phyloP scores from a whole-genome alignment of 345 rosid species.

The Laguncularia racemosa region DNA sequence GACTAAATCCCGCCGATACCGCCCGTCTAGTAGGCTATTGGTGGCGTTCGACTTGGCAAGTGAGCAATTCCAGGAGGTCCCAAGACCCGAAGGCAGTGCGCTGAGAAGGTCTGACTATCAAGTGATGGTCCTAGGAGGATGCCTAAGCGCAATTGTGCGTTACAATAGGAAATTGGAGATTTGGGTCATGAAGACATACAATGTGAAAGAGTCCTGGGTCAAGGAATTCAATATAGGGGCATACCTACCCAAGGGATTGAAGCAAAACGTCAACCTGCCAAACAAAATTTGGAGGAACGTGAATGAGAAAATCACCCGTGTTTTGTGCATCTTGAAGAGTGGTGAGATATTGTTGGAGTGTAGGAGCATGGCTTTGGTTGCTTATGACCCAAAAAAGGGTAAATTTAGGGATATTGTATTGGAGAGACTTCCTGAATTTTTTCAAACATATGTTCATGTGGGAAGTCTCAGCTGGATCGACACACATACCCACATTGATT shows the following conservation, averaged over 20 bases:
- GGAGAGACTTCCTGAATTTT: slow-evolving; percentile 67
- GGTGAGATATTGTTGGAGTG: slow-evolving; percentile 84
- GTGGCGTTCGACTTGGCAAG: slow-evolving; percentile 67
- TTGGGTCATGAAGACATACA: slow-evolving; percentile 77
- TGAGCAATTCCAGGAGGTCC: slow-evolving; percentile 70
- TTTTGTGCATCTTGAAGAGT: slow-evolving; percentile 47
- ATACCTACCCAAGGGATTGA: slow-evolving; percentile 62
- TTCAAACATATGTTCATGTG: slow-evolving; percentile 58
- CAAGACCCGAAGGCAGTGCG: slow-evolving; percentile 65
- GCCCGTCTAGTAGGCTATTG: slow-evolving; percentile 54
- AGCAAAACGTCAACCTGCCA: slow-evolving; percentile 38
- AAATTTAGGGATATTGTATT: slow-evolving; percentile 53
- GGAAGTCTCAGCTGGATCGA: slow-evolving; percentile 68
- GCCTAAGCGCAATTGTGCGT: slow-evolving; percentile 57
- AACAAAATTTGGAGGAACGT: slow-evolving; percentile 43
- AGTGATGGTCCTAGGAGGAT: slow-evolving; percentile 40
- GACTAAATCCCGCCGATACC: slow-evolving; percentile 45
- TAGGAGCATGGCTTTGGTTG: slow-evolving; percentile 55
- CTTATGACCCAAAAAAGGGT: slow-evolving; percentile 54
- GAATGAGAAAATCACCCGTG: slow-evolving; percentile 43
- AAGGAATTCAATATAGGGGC: slow-evolving; percentile 57
- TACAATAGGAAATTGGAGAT: slow-evolving; percentile 72
- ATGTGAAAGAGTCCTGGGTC: slow-evolving; percentile 64
- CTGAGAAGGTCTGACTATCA: slow-evolving; percentile 55
- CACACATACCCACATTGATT: slow-evolving; percentile 1